Evolutionary conservation across 768 basidiomycete species (phyloP).

Genomic region (Termitomyces sp.): DNA sequence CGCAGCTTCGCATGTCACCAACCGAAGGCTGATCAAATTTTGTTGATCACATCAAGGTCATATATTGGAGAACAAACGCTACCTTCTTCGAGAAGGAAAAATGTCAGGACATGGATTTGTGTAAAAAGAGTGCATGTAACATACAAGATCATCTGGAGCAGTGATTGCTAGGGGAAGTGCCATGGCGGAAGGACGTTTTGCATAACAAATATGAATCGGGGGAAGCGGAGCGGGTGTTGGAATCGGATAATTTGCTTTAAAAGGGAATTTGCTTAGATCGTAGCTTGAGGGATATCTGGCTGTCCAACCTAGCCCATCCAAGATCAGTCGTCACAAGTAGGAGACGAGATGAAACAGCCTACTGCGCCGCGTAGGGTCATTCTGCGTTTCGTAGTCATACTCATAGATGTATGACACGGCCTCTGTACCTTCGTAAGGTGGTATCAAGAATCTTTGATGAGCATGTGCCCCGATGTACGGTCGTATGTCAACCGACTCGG

Average conservation of each 20-base stretch:
- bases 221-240: slow-evolving; percentile 17
- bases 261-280: slow-evolving; percentile 16
- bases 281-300: slow-evolving; percentile 9
- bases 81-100: not conserved
- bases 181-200: slow-evolving; percentile 11
- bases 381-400: slow-evolving; percentile 20
- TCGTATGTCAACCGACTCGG: slow-evolving; percentile 18
- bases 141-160: not conserved
- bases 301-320: slow-evolving; percentile 11
- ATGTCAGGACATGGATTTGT: not conserved
- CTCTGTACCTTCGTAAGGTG: slow-evolving; percentile 1
- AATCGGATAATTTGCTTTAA: slow-evolving; percentile 19
- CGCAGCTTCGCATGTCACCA: not conserved
- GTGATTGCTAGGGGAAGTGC: not conserved
- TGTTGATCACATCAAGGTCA: not conserved
- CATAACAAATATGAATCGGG: slow-evolving; percentile 11
- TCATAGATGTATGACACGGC: slow-evolving; percentile 24
- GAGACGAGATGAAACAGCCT: not conserved
- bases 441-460: slow-evolving; percentile 15
- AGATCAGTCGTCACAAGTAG: not conserved
- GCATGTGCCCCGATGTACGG: slow-evolving; percentile 20
- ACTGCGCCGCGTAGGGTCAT: slow-evolving; percentile 20
- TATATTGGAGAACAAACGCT: not conserved
- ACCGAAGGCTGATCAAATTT: not conserved
- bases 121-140: not conserved